Conservation (phyloP, 768 basidiomycete genomes). For the Leccinum incarnatum region DNA sequence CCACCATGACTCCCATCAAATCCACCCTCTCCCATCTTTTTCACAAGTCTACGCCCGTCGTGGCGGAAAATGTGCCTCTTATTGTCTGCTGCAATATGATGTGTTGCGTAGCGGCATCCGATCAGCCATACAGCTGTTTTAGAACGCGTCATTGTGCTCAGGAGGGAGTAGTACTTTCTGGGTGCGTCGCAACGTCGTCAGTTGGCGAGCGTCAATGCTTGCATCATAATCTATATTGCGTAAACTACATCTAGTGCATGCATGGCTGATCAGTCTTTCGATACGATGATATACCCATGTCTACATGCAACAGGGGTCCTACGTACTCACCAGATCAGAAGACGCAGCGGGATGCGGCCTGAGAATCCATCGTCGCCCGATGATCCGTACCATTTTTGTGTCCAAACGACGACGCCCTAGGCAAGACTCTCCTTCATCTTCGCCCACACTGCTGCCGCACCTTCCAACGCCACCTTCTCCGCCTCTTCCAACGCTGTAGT, state of each 20-base stretch:
- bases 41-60: background rate
- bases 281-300: background rate
- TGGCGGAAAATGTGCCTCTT: background rate
- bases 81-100: background rate
- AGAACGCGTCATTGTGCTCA: no score
- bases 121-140: no score
- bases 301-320: background rate
- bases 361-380: background rate
- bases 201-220: no score
- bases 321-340: background rate
- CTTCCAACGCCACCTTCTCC: conserved; percentile 45
- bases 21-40: background rate
- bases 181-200: no score
- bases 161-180: no score
- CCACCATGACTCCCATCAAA: background rate
- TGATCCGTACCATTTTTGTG: background rate
- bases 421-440: conserved; percentile 45
- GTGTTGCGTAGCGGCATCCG: background rate
- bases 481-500: conserved; percentile 43
- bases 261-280: background rate
- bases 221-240: no score
- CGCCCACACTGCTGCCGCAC: conserved; percentile 47
- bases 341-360: no score
- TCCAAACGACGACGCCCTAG: conserved; percentile 7
- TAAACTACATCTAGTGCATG: background rate